Conservation (phyloP, 2,329 filamentous ascomycete genomes). For the Knufia fluminis region DNA sequence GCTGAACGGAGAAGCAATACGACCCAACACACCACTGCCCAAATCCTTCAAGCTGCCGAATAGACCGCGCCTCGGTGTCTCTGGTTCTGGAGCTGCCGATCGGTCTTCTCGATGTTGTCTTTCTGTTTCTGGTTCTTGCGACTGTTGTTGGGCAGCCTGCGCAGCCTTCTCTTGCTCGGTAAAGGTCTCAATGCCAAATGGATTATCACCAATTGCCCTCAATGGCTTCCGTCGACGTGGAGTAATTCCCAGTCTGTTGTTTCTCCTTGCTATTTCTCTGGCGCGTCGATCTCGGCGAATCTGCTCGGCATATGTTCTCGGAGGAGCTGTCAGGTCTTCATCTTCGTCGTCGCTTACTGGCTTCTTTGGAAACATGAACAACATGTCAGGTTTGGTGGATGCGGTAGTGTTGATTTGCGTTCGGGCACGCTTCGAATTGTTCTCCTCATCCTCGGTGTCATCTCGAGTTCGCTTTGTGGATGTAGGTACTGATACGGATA, state of each 20-base stretch:
- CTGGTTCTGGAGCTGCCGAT: constrained; percentile 8
- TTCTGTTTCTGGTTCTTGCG: not conserved
- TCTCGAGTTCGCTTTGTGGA: constrained; percentile 3
- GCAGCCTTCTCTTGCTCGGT: not conserved
- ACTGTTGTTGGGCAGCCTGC: constrained; percentile 1
- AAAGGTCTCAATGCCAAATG: constrained; percentile 4
- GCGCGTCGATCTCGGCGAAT: constrained; percentile 6
- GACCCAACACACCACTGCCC: constrained; percentile 2
- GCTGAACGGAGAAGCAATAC: constrained; percentile 2
- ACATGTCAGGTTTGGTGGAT: not conserved
- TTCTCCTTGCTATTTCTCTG: constrained; percentile 1
- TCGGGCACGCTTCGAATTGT: constrained; percentile 1
- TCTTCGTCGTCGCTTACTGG: not conserved
- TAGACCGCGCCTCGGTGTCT: constrained; percentile 1
- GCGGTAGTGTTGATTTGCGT: not conserved
- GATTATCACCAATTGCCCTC: not conserved
- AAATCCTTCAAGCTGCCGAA: constrained; percentile 7
- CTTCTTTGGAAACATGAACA: constrained; percentile 3
- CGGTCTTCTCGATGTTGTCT: not conserved
- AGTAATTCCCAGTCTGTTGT: not conserved
- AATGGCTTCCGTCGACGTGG: not conserved
- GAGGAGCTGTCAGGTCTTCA: not conserved
- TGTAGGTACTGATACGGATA: not conserved
- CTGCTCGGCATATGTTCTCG: constrained; percentile 1
- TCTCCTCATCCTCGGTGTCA: not conserved